Evolutionary conservation across 2,329 filamentous ascomycete genomes (phyloP), one percentile per base, ranked within the genome.

Genomic region (Xylaria digitata): DNA sequence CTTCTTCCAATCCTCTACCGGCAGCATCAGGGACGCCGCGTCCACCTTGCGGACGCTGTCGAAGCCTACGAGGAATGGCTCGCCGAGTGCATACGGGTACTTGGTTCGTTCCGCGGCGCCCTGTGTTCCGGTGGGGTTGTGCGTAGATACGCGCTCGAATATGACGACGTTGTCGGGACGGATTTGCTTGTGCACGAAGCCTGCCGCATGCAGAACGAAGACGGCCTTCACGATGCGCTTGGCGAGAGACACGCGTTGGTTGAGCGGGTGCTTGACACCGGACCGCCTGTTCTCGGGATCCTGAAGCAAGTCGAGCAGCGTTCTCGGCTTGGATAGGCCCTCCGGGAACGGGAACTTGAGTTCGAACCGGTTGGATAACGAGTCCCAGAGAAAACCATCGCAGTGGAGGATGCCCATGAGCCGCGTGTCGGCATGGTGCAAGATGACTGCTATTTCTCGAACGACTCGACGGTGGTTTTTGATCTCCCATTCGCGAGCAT

Each of bases 161-260:
- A 49, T 30, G 19, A 30, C 21, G 7, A 49, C 13, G 46, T 49
- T 49, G 21, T 49, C 46, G 46, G 21, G 46, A 9, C 23, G 46
- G 46, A 30, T 49, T 21, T 49, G 46, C 46, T 30, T 49, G 46
- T 49, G 46, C 13, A 49, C 46, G 13, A 49, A 49, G 13, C 46
- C 46, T 4, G 46, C 46, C 21, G 46, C 46, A 6, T 49, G 46
- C 46, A 49, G 46, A 11, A 49, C 21, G 46, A 49, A 49, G 9
- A 49, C 46, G 21, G 46, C 46, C 4, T 23, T 23, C 46, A 49
- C 46, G 46, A 49, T 26, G 21, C 46, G 46, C 46, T 23, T 9
- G 9, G 43, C 43, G n/a, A 45, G n/a, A 45, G 43, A 2, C 2
- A 45, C 6, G 17, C 43, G 43, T 17, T 45, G 43, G 17, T 48